A percentile compares a stretch with the other conserved stretches of the same genome.
These are phyloP conservation scores for Cryoendolithus antarcticus DNA, from an alignment of 2,329 filamentous ascomycete genomes.

Conservation along the genomic window DNA sequence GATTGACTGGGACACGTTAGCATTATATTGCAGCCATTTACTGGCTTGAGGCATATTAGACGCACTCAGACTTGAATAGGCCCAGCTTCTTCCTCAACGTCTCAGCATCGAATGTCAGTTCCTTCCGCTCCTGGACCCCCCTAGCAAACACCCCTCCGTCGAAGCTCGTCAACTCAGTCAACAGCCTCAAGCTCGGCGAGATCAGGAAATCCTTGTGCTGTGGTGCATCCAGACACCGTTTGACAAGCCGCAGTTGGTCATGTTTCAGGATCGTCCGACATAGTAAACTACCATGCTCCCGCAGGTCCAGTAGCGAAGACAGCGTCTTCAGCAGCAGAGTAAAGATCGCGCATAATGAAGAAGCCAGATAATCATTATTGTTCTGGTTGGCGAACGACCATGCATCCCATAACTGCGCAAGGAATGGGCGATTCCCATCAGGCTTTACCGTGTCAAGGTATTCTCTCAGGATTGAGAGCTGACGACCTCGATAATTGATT, in stretches of 20 bases:
- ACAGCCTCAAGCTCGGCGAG: conserved; percentile 71
- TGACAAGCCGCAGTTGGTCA: conserved; percentile 66
- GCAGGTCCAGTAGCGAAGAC: conserved; percentile 60
- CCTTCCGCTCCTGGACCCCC: conserved; percentile 58
- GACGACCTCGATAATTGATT: conserved; percentile 35
- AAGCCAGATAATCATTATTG: conserved; percentile 70
- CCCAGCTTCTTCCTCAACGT: conserved; percentile 70
- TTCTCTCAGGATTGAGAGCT: conserved; percentile 51
- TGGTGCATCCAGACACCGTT: conserved; percentile 64
- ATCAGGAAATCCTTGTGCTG: conserved; percentile 80
- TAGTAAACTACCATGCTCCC: conserved; percentile 62
- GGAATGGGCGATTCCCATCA: conserved; percentile 50
- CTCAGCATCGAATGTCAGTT: conserved; percentile 59
- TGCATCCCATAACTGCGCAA: conserved; percentile 71
- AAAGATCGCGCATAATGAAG: conserved; percentile 66
- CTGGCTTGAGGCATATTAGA: not conserved
- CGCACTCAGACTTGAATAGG: conserved; percentile 43
- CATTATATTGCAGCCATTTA: not conserved
- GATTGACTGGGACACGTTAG: conserved; percentile 12
- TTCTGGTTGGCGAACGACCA: conserved; percentile 75
- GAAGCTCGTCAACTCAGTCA: conserved; percentile 74
- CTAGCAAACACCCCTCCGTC: conserved; percentile 74
- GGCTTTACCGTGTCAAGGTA: conserved; percentile 53
- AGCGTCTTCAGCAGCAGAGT: conserved; percentile 70
- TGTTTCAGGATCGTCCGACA: conserved; percentile 73